Evolutionary conservation across 2,329 filamentous ascomycete genomes (phyloP), one percentile per base, ranked within the genome.

Genomic region (Aspergillus candidus): DNA sequence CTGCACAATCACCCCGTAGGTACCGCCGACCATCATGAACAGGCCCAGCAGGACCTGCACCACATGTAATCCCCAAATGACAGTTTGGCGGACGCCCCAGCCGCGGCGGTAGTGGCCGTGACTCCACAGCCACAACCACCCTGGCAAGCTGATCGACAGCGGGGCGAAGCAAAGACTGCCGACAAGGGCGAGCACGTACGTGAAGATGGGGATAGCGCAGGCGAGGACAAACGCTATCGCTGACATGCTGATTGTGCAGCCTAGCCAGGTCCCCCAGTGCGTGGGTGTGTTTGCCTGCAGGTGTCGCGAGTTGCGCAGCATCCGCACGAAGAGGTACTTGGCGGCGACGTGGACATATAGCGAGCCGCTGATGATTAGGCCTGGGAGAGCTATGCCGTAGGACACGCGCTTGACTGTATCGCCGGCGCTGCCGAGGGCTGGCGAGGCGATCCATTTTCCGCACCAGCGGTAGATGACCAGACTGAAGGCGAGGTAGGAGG

Each of bases 181-280:
- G 2, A 73, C 70, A 10, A 77, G 53, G 2, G 72, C 70, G 13
- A 77, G 50, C 14, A 78, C 52, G 52, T 72, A 77, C 47, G 74
- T 75, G 63, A 79, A 78, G 41, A 78, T 75, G 0, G 76, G 76
- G 29, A 79, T 75, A 0, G 72, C 72, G n/a, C 69, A 67, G 1
- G 76, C 75, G 13, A 79, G 60, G 40, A 79, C 58, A 51, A 75
- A 79, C 5, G 72, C 63, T 14, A 75, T 54, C 4, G 69, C 52
- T 0, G 64, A 62, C 32, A 78, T 61, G 0, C 59, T 59, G 13
- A 67, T 56, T 0, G 71, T 75, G 44, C 71, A 72, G 8, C 63
- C 58, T 0, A 78, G 55, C 76, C 76, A 80, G 0, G 70, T 73
- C 0, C 51, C 58, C 75, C 75, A 78, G 50, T 79, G 76, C 0